phyloP scores from a whole-genome alignment of 108 stramenopile species.

The Fistulifera solaris region DNA sequence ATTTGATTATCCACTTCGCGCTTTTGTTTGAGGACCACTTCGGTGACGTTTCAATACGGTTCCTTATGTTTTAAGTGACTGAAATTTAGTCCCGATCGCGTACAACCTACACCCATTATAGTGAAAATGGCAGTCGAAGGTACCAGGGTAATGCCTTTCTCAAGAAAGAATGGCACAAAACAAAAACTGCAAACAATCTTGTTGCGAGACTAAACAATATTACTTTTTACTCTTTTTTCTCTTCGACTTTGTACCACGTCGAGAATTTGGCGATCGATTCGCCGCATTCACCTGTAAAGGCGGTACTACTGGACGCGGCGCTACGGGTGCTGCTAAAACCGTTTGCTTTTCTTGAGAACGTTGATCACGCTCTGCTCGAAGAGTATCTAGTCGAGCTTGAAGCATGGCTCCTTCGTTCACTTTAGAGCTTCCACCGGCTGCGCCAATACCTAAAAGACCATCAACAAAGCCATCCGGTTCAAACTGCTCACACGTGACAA shows the following conservation, averaged over 20 bases:
- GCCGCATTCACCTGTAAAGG: background rate
- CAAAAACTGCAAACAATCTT: too few species aligned
- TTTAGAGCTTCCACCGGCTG: constrained; percentile 37
- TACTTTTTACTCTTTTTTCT: constrained; percentile 15
- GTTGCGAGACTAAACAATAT: too few species aligned
- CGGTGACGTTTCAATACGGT: too few species aligned
- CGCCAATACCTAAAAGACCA: constrained; percentile 72
- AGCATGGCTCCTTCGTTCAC: constrained; percentile 52
- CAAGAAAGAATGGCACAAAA: too few species aligned
- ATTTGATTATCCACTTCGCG: too few species aligned
- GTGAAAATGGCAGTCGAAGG: too few species aligned
- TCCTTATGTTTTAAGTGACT: too few species aligned
- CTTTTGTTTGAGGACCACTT: too few species aligned
- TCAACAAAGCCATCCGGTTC: constrained; percentile 75
- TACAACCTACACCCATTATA: too few species aligned
- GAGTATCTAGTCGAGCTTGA: constrained; percentile 37
- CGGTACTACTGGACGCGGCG: background rate
- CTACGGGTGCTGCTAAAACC: background rate
- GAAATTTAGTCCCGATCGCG: too few species aligned
- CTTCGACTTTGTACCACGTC: background rate
- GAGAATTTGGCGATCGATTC: constrained; percentile 5
- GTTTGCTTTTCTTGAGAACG: constrained; percentile 27
- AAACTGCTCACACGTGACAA: constrained; percentile 33
- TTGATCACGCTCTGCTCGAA: constrained; percentile 59
- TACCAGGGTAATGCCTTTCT: too few species aligned